These are phyloP conservation scores for Daldinia bambusicola DNA, from an alignment of 495 filamentous ascomycete species.

Conservation along the genomic window DNA sequence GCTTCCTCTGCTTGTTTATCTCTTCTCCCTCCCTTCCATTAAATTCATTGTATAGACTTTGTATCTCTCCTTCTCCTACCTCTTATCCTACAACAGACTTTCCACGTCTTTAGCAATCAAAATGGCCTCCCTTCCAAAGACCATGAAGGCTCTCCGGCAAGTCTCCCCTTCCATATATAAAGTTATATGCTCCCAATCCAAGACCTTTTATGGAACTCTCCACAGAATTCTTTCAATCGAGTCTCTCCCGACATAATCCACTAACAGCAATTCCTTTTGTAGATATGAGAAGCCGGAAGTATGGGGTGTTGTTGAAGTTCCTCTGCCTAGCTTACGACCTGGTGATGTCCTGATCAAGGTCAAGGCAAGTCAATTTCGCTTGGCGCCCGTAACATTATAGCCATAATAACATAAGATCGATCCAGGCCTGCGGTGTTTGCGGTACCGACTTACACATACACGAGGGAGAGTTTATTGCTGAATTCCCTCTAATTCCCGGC, in stretches of 20 bases:
- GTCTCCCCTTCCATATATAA: conserved; percentile 32
- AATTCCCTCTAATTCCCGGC: conserved; percentile 56
- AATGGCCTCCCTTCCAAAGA: conserved; percentile 59
- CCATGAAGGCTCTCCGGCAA: conserved; percentile 71
- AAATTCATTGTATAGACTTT: conserved; percentile 8
- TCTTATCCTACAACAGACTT: conserved; percentile 21
- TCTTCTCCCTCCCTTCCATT: conserved; percentile 2
- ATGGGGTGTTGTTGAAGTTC: conserved; percentile 67
- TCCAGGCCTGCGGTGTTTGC: conserved; percentile 71
- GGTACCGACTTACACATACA: conserved; percentile 73
- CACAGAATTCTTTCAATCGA: background rate
- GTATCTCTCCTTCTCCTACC: conserved; percentile 23
- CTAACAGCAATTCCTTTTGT: conserved; percentile 34
- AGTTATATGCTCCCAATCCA: background rate
- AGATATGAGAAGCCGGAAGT: conserved; percentile 72
- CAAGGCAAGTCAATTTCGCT: conserved; percentile 52
- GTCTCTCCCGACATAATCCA: background rate
- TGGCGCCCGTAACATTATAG: background rate
- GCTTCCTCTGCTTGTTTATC: background rate
- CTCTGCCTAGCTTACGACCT: conserved; percentile 67
- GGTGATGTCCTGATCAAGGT: conserved; percentile 70
- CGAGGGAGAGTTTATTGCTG: conserved; percentile 58
- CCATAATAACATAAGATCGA: conserved; percentile 25
- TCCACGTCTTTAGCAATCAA: conserved; percentile 19
- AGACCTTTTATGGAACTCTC: background rate